Evolutionary conservation across 2,329 filamentous ascomycete species (phyloP), one percentile per base, ranked within the genome.

Genomic region (Furcasterigmium sp.): DNA sequence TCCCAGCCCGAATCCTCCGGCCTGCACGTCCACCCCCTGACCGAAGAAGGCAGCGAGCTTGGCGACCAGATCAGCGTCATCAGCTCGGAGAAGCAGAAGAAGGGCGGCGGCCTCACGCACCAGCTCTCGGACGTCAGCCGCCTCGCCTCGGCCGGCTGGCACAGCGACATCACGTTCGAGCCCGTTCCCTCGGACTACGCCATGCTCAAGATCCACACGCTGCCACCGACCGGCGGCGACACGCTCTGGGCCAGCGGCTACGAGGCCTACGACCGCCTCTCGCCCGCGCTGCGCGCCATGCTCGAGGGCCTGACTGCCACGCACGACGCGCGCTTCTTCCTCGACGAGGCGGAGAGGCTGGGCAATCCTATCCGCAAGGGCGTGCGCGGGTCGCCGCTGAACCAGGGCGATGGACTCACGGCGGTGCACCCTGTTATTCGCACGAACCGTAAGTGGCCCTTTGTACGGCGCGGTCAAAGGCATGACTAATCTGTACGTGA

Each of bases 41-140:
- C 70, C 0, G 72, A 78, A 46, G 70, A 73, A 48, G 68, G 67
- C 17, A 71, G 68, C 44, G 71, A 78, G 51, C 62, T 75, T 1
- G 72, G 73, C 28, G 73, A 78, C 51, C 68, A 80, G 54, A 72
- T 80, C 49, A 73, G 67, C 43, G 72, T 78, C 42, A 79, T 80
- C 56, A 75, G 70, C 43, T 72, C 70, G 40, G 69, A 75, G 56
- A 72, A 75, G 64, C 67, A 76, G 55, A 71, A 75, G 62, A 75
- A 76, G 56, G 69, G 71, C 21, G 70, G 72, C 51, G 70, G 70
- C 51, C 54, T 75, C 45, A 75, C 72, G 23, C 69, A 75, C 53
- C 65, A 71, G 50, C 60, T 73, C 45, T 75, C 67, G 51, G 72
- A 73, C 50, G 69, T 71, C 36, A 70, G 66, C 51, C 65, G 70